Conservation (phyloP, 202 grass and related monocot genomes). For the Saccharum hybrid region DNA sequence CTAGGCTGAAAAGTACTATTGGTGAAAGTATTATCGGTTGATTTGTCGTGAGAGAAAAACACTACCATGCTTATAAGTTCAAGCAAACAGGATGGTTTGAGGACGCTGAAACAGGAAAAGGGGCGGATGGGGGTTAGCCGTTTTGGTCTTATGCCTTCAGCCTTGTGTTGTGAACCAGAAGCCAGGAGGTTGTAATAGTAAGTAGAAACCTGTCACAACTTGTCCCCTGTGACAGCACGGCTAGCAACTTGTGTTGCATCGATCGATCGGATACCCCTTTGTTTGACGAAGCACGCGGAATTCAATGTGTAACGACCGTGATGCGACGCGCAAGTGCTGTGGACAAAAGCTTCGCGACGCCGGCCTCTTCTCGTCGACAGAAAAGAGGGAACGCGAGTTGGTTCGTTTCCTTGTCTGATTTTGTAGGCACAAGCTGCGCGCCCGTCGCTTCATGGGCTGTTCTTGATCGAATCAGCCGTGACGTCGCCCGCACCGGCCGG, state of each 20-base stretch:
- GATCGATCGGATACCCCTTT: background rate
- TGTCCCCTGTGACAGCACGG: background rate
- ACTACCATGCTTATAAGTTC: too few species aligned
- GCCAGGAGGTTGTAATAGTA: too few species aligned
- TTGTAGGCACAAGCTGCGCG: background rate
- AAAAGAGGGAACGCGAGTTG: background rate
- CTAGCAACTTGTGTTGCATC: background rate
- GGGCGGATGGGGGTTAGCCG: background rate
- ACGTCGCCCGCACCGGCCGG: background rate
- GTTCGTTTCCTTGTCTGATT: too few species aligned
- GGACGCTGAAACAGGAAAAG: background rate
- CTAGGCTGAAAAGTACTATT: too few species aligned
- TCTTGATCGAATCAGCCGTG: slow-evolving; percentile 23
- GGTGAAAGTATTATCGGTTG: too few species aligned
- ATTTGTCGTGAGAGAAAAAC: too few species aligned
- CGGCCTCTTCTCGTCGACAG: background rate
- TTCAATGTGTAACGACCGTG: slow-evolving; percentile 4
- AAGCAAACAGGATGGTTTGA: too few species aligned
- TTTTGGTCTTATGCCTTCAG: background rate
- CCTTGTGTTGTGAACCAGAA: background rate
- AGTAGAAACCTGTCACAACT: background rate
- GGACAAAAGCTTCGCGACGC: slow-evolving; percentile 3
- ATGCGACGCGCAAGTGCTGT: background rate
- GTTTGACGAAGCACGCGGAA: background rate
- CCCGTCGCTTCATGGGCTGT: slow-evolving; percentile 4